Evolutionary conservation across 2,329 filamentous ascomycete species (phyloP).

Genomic region (Cadophora sp.): DNA sequence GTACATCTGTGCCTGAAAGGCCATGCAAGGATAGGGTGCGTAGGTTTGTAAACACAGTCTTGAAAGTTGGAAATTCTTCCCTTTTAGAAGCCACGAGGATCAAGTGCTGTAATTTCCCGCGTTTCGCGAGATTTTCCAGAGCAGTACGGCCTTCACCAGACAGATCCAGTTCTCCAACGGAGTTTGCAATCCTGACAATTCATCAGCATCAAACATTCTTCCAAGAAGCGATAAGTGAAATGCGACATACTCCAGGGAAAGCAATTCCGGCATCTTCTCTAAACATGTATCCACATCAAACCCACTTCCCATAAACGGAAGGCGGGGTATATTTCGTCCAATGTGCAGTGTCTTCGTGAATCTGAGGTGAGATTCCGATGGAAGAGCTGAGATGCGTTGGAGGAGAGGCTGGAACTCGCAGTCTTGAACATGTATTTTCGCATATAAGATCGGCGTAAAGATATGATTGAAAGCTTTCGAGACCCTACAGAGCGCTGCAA

Average conservation of each 20-base stretch:
- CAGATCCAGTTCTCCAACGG: background rate
- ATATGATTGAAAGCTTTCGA: background rate
- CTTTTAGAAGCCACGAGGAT: background rate
- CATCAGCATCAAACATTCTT: background rate
- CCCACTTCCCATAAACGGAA: slow-evolving; percentile 6
- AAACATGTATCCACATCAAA: slow-evolving; percentile 9
- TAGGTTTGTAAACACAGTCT: background rate
- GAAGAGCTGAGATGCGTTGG: background rate
- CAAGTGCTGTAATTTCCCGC: background rate
- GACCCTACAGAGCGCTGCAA: slow-evolving; percentile 5
- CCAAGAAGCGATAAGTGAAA: too few species aligned
- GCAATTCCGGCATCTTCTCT: slow-evolving; percentile 8
- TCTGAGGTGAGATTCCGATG: background rate
- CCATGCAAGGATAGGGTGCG: background rate
- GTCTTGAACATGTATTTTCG: slow-evolving; percentile 4
- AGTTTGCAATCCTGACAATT: background rate
- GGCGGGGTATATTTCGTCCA: slow-evolving; percentile 11
- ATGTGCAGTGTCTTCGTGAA: slow-evolving; percentile 5
- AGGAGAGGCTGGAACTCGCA: background rate
- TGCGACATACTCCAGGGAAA: background rate
- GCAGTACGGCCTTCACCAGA: background rate
- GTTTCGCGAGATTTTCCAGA: background rate
- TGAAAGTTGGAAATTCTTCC: background rate
- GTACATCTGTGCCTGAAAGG: background rate
- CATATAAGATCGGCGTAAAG: slow-evolving; percentile 1